Conservation (phyloP, 2,329 filamentous ascomycete genomes). For the Exophiala viscosa region DNA sequence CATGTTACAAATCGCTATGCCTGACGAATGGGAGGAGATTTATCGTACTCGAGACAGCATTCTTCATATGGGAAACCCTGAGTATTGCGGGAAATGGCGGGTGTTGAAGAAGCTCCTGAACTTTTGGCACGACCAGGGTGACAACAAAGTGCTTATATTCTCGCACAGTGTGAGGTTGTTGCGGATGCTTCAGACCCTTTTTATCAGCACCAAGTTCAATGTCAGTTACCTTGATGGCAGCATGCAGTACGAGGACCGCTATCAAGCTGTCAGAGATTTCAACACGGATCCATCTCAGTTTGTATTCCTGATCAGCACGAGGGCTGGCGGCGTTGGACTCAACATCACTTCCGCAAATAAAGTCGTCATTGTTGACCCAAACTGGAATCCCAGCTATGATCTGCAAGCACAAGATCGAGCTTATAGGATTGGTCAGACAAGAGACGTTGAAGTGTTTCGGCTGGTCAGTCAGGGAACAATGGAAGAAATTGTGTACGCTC, state of each 20-base stretch:
- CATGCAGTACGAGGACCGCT: conserved; percentile 77
- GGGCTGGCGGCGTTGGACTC: conserved; percentile 85
- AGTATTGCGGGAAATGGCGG: conserved; percentile 97
- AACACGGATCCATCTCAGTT: conserved; percentile 85
- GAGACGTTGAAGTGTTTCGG: conserved; percentile 93
- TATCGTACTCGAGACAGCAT: conserved; percentile 75
- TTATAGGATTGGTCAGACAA: conserved; percentile 87
- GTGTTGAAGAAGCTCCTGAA: conserved; percentile 79
- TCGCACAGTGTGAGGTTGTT: conserved; percentile 85
- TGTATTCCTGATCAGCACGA: conserved; percentile 92
- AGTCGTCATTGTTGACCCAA: conserved; percentile 93
- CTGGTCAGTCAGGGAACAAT: conserved; percentile 88
- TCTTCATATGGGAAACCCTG: conserved; percentile 74
- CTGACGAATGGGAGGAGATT: conserved; percentile 68
- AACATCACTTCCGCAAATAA: conserved; percentile 99
- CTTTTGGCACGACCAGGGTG: conserved; percentile 84
- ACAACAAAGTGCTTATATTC: conserved; percentile 87
- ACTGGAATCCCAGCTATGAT: conserved; percentile 96
- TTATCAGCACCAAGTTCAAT: conserved; percentile 83
- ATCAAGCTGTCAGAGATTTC: conserved; percentile 80
- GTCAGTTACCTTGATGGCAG: conserved; percentile 87
- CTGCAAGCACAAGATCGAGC: conserved; percentile 94
- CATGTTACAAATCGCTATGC: conserved; percentile 69
- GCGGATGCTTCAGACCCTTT: conserved; percentile 77
- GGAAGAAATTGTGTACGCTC: conserved; percentile 93